phyloP scores from a whole-genome alignment of 2,329 filamentous ascomycete species.

The Lecanicillium sp. region DNA sequence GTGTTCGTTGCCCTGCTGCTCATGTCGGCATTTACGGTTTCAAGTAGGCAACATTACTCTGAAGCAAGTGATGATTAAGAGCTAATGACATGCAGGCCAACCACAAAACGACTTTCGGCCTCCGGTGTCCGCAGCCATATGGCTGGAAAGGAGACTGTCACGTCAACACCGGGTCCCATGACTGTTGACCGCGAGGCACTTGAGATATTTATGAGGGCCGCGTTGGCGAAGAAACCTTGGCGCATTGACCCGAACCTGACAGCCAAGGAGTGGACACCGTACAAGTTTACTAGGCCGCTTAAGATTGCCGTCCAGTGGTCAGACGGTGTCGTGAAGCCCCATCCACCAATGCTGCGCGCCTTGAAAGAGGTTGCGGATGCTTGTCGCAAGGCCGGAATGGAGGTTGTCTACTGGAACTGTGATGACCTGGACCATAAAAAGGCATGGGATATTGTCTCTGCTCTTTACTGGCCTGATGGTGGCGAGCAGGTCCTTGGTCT shows the following conservation, averaged over 20 bases:
- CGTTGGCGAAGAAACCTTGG: slow-evolving; percentile 24
- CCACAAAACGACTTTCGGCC: slow-evolving; percentile 20
- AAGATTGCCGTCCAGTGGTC: slow-evolving; percentile 54
- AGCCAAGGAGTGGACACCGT: slow-evolving; percentile 25
- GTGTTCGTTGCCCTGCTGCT: slow-evolving; percentile 27
- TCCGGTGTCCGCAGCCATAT: slow-evolving; percentile 19
- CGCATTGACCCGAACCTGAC: slow-evolving; percentile 22
- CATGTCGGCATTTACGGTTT: slow-evolving; percentile 28
- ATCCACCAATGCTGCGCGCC: slow-evolving; percentile 51
- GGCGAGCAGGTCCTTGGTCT: slow-evolving; percentile 43
- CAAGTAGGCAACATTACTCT: slow-evolving; percentile 14
- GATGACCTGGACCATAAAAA: slow-evolving; percentile 43
- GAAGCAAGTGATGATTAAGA: neutral
- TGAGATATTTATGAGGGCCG: slow-evolving; percentile 27
- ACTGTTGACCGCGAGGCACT: slow-evolving; percentile 24
- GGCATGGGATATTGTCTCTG: slow-evolving; percentile 35
- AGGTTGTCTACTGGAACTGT: slow-evolving; percentile 46
- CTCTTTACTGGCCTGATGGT: slow-evolving; percentile 53
- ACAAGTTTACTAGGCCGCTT: slow-evolving; percentile 32
- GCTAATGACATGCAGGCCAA: slow-evolving; percentile 18
- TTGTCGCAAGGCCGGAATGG: slow-evolving; percentile 39
- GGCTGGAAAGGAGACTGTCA: slow-evolving; percentile 27
- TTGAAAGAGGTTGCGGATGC: slow-evolving; percentile 44
- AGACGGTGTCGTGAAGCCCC: slow-evolving; percentile 52
- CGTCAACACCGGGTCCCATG: slow-evolving; percentile 25